Evolutionary conservation across 768 basidiomycete genomes (phyloP).

Genomic region (Chalciporus chontae): DNA sequence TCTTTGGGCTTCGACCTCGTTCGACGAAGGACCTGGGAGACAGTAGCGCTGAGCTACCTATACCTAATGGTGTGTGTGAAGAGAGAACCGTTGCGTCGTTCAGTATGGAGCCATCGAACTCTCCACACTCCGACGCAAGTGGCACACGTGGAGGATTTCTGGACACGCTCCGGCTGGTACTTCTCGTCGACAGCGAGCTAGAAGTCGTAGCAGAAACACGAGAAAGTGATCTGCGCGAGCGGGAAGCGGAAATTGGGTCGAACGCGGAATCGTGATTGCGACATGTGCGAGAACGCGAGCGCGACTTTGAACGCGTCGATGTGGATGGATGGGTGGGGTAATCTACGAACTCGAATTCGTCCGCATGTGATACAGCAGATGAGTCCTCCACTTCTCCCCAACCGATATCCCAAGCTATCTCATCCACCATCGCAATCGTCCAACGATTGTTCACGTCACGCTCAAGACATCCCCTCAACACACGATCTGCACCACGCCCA

Average conservation of each 20-base stretch:
- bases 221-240: slow-evolving; percentile 45
- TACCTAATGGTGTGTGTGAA: slow-evolving; percentile 25
- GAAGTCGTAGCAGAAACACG: slow-evolving; percentile 43
- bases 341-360: slow-evolving; percentile 28
- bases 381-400: slow-evolving; percentile 51
- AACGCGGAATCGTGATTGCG: slow-evolving; percentile 11
- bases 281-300: slow-evolving; percentile 32
- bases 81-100: slow-evolving; percentile 12
- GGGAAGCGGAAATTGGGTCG: slow-evolving; percentile 24
- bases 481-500: slow-evolving; percentile 59
- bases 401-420: slow-evolving; percentile 77
- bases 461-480: slow-evolving; percentile 80
- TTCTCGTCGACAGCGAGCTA: slow-evolving; percentile 37
- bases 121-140: slow-evolving; percentile 26
- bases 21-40: slow-evolving; percentile 24
- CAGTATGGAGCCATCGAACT: slow-evolving; percentile 21
- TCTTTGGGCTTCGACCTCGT: slow-evolving; percentile 28
- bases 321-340: slow-evolving; percentile 11
- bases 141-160: slow-evolving; percentile 29
- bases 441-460: slow-evolving; percentile 59
- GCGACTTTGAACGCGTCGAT: slow-evolving; percentile 18
- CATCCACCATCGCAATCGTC: slow-evolving; percentile 79
- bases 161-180: slow-evolving; percentile 40
- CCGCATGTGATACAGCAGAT: slow-evolving; percentile 23
- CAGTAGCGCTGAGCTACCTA: slow-evolving; percentile 21